Evolutionary conservation across 192 early-diverging fungal genomes (phyloP).

Genomic region (Pilobolus umbonatus): DNA sequence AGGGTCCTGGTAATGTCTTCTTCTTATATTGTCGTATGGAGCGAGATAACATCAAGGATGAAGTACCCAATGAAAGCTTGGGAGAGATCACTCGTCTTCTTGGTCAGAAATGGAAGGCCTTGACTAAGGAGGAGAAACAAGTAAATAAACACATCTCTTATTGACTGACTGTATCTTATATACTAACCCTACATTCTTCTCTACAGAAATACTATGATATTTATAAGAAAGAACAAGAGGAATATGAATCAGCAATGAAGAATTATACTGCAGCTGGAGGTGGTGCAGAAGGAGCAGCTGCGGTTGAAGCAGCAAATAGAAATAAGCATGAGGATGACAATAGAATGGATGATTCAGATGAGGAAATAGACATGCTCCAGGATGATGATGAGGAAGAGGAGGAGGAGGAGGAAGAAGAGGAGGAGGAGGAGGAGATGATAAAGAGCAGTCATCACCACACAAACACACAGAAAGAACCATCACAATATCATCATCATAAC

Average conservation of each 20-base stretch:
- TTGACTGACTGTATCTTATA: not conserved
- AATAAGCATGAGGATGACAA: not conserved
- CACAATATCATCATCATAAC: not conserved
- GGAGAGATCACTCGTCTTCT: conserved; percentile 35
- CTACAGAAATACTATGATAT: conserved; percentile 36
- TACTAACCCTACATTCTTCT: not conserved
- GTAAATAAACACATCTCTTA: conserved; percentile 13
- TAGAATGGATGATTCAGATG: conserved; percentile 2
- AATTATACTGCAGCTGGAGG: conserved; percentile 22
- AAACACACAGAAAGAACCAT: not conserved
- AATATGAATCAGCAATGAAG: conserved; percentile 35
- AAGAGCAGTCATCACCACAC: not conserved
- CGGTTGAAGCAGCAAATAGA: conserved; percentile 13
- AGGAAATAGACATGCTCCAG: conserved; percentile 12
- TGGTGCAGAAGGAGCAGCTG: conserved; percentile 13
- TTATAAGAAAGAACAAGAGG: conserved; percentile 27
- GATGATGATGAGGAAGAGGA: conserved; percentile 23
- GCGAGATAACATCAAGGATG: conserved; percentile 39
- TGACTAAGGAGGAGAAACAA: conserved; percentile 33
- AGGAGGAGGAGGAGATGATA: conserved; percentile 11
- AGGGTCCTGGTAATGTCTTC: conserved; percentile 39
- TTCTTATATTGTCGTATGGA: conserved; percentile 38
- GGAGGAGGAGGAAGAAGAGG: conserved; percentile 23
- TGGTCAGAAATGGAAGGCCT: conserved; percentile 39
- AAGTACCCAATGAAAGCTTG: conserved; percentile 29